A percentile compares a stretch with the other conserved stretches of the same genome.
phyloP scores from a whole-genome alignment of 305 asterid genomes.

The Stenogyne calaminthoides region DNA sequence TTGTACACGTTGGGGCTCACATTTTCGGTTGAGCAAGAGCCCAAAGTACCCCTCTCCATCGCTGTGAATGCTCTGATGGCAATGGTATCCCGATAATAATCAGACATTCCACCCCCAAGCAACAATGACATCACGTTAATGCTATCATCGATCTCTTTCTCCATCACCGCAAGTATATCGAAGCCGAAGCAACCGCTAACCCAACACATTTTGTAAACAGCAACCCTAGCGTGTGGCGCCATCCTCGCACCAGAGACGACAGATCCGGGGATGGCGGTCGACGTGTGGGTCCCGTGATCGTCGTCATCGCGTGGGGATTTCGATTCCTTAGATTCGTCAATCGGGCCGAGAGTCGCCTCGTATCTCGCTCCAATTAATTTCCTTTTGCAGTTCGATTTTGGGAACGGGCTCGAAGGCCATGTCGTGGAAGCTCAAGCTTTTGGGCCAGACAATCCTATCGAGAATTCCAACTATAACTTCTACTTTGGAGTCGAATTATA shows the following conservation, averaged over 20 bases:
- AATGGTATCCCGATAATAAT: constrained; percentile 64
- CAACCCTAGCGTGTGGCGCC: constrained; percentile 80
- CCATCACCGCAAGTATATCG: constrained; percentile 81
- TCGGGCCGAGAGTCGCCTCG: constrained; percentile 74
- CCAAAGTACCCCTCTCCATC: constrained; percentile 84
- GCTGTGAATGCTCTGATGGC: constrained; percentile 91
- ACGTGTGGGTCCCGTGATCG: constrained; percentile 94
- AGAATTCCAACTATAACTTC: constrained; percentile 77
- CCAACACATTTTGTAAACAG: constrained; percentile 84
- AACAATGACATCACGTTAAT: constrained; percentile 82
- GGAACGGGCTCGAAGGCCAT: constrained; percentile 71
- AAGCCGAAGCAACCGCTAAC: constrained; percentile 83
- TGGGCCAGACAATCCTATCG: constrained; percentile 96
- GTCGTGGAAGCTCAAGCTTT: constrained; percentile 80
- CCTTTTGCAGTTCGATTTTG: constrained; percentile 50
- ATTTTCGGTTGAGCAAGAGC: constrained; percentile 92
- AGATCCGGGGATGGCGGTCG: constrained; percentile 85
- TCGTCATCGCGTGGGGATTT: constrained; percentile 86
- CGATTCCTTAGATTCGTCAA: constrained; percentile 69
- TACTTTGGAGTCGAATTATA: constrained; percentile 49
- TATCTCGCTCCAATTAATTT: constrained; percentile 86
- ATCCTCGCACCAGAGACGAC: constrained; percentile 77
- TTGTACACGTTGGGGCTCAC: constrained; percentile 75
- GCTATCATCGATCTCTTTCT: constrained; percentile 78
- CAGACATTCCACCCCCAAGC: constrained; percentile 83